Conservation (phyloP, 2,329 filamentous ascomycete species). For the Escovopsis sp. region DNA sequence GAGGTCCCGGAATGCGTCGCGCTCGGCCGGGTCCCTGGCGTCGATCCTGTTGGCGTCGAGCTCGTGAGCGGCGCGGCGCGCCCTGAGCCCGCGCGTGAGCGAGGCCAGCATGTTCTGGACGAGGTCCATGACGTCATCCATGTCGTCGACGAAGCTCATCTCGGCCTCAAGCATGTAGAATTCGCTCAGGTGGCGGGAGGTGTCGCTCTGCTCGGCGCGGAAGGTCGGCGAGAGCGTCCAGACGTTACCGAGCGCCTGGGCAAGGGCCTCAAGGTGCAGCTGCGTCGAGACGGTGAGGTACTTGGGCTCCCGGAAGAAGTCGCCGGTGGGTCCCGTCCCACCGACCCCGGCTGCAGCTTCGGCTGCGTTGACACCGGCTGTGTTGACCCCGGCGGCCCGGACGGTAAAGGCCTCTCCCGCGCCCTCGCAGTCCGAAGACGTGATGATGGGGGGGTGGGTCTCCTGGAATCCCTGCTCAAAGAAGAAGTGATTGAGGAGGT, state of each 20-base stretch:
- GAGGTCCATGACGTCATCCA: slow-evolving; percentile 61
- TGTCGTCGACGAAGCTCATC: slow-evolving; percentile 57
- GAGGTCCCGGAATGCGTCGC: slow-evolving; percentile 27
- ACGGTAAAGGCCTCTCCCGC: slow-evolving; percentile 87
- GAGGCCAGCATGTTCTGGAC: slow-evolving; percentile 62
- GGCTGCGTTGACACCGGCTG: too few relatives aligned
- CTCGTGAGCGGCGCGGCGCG: slow-evolving; percentile 28
- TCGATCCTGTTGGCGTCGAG: slow-evolving; percentile 22
- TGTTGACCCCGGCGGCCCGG: slow-evolving; percentile 25
- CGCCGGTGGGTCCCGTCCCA: too few relatives aligned
- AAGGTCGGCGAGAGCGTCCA: slow-evolving; percentile 94
- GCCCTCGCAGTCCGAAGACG: slow-evolving; percentile 92
- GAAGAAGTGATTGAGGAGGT: slow-evolving; percentile 63
- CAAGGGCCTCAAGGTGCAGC: slow-evolving; percentile 82
- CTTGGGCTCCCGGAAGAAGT: slow-evolving; percentile 76
- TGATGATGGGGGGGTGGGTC: slow-evolving; percentile 85
- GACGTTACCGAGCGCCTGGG: slow-evolving; percentile 75
- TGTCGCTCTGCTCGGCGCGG: slow-evolving; percentile 84
- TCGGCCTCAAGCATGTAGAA: slow-evolving; percentile 99
- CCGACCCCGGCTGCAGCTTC: too few relatives aligned
- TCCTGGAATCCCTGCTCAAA: slow-evolving; percentile 55
- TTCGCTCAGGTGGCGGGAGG: slow-evolving; percentile 83
- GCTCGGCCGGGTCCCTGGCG: slow-evolving; percentile 24
- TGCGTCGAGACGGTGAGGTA: slow-evolving; percentile 93
- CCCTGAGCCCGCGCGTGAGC: slow-evolving; percentile 24